Evolutionary conservation across 192 early-diverging fungal genomes (phyloP).

Genomic region (Entomortierella lignicola): DNA sequence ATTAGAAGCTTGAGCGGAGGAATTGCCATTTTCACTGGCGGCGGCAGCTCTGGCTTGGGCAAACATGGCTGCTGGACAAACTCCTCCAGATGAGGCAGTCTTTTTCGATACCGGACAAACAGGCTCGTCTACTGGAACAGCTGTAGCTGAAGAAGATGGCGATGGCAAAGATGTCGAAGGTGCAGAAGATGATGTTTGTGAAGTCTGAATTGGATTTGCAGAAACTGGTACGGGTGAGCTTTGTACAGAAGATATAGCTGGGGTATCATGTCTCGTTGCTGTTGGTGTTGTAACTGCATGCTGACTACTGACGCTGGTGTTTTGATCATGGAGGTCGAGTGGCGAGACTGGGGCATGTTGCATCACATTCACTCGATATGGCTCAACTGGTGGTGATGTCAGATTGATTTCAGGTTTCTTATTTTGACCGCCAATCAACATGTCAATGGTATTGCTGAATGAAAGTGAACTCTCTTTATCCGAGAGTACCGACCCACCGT

Average conservation of each 20-base stretch:
- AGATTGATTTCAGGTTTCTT: background rate
- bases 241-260: background rate
- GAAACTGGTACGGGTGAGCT: background rate
- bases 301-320: background rate
- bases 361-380: slow-evolving; percentile 21
- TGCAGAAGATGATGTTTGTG: background rate
- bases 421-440: background rate
- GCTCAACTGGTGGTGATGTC: slow-evolving; percentile 8
- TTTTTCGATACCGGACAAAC: slow-evolving; percentile 50
- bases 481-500: slow-evolving; percentile 32
- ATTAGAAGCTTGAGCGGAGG: too few relatives aligned
- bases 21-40: background rate
- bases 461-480: slow-evolving; percentile 7
- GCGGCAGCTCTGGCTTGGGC: slow-evolving; percentile 38
- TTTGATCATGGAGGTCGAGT: background rate
- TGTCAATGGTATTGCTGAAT: background rate
- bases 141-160: background rate
- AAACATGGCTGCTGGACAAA: slow-evolving; percentile 51
- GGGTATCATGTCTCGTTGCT: background rate
- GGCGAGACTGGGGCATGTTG: slow-evolving; percentile 1
- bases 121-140: background rate
- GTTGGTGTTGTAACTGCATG: background rate
- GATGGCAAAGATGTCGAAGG: background rate
- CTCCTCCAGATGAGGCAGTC: slow-evolving; percentile 38
- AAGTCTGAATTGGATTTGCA: background rate